A percentile compares a stretch with the other conserved stretches of the same genome.
Evolutionary conservation across 129 eudicot genomes (phyloP).

Genomic region (Scalesia atractyloides): DNA sequence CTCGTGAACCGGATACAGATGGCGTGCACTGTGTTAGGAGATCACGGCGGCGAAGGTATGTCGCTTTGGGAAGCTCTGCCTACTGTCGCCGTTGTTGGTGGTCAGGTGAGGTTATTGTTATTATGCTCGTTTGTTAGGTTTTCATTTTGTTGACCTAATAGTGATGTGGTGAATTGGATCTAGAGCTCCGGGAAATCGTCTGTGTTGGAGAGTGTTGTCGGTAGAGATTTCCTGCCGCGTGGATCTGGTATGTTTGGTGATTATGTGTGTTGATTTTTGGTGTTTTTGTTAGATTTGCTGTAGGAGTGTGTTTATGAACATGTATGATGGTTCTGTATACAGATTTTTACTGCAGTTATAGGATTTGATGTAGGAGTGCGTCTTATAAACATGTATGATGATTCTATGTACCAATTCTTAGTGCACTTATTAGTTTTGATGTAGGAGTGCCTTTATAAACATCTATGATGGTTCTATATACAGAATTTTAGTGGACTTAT

Average conservation of each 20-base stretch:
- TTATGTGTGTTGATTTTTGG: neutral
- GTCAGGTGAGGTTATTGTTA: slow-evolving; percentile 58
- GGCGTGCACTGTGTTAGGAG: slow-evolving; percentile 94
- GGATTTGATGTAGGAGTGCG: too few relatives aligned
- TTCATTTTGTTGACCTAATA: neutral
- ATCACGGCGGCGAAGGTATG: slow-evolving; percentile 95
- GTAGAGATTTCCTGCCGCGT: slow-evolving; percentile 98
- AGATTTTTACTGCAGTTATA: too few relatives aligned
- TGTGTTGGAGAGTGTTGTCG: slow-evolving; percentile 93
- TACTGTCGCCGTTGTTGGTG: slow-evolving; percentile 97
- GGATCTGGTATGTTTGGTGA: slow-evolving; percentile 72
- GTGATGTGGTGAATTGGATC: neutral
- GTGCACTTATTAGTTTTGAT: slow-evolving; percentile 1
- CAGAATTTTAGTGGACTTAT: neutral
- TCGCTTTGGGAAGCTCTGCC: slow-evolving; percentile 99
- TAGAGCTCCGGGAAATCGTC: slow-evolving; percentile 98
- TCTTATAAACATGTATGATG: neutral
- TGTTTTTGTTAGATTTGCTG: neutral
- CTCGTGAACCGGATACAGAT: slow-evolving; percentile 89
- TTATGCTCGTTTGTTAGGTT: neutral
- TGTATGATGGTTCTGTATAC: neutral
- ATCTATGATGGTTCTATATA: neutral
- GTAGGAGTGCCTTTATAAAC: neutral
- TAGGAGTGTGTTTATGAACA: neutral
- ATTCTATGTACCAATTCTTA: neutral